phyloP scores from a whole-genome alignment of 2,329 filamentous ascomycete genomes.

The Ophiostoma triangulosporum region DNA sequence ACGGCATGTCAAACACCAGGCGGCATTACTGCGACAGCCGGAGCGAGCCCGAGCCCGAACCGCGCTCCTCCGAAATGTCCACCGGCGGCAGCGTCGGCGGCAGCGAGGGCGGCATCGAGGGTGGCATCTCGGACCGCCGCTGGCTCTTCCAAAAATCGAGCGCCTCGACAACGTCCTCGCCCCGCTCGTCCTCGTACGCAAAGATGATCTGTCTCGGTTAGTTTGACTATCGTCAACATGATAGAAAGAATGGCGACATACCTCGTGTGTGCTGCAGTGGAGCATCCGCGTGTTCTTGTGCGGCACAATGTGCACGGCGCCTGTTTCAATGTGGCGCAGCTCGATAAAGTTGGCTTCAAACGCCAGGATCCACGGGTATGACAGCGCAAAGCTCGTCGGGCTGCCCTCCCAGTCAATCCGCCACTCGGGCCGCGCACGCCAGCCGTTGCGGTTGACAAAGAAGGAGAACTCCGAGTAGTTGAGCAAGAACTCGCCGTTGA shows the following conservation, averaged over 20 bases:
- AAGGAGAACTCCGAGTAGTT: slow-evolving; percentile 99
- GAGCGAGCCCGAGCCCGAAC: background rate
- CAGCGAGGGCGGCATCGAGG: background rate
- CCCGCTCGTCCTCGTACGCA: slow-evolving; percentile 89
- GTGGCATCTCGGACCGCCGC: slow-evolving; percentile 26
- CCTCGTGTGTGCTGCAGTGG: slow-evolving; percentile 93
- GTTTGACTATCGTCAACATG: slow-evolving; percentile 6
- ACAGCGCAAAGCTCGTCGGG: slow-evolving; percentile 83
- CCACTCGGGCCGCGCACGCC: slow-evolving; percentile 93
- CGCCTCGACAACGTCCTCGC: slow-evolving; percentile 85
- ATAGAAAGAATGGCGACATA: slow-evolving; percentile 29
- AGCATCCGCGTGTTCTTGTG: slow-evolving; percentile 96
- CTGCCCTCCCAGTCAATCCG: slow-evolving; percentile 94
- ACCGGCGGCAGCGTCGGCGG: background rate
- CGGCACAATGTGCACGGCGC: slow-evolving; percentile 88
- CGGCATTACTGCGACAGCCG: slow-evolving; percentile 6
- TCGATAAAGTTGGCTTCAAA: slow-evolving; percentile 98
- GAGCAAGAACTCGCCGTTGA: slow-evolving; percentile 92
- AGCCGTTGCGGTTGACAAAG: slow-evolving; percentile 97
- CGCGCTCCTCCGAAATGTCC: background rate
- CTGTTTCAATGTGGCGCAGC: slow-evolving; percentile 86
- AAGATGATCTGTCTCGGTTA: slow-evolving; percentile 64
- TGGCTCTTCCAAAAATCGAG: slow-evolving; percentile 88
- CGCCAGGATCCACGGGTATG: slow-evolving; percentile 90
- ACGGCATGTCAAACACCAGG: background rate